Evolutionary conservation across 2,329 filamentous ascomycete species (phyloP), one percentile per base, ranked within the genome.

Genomic region (Fusarium annulatum): DNA sequence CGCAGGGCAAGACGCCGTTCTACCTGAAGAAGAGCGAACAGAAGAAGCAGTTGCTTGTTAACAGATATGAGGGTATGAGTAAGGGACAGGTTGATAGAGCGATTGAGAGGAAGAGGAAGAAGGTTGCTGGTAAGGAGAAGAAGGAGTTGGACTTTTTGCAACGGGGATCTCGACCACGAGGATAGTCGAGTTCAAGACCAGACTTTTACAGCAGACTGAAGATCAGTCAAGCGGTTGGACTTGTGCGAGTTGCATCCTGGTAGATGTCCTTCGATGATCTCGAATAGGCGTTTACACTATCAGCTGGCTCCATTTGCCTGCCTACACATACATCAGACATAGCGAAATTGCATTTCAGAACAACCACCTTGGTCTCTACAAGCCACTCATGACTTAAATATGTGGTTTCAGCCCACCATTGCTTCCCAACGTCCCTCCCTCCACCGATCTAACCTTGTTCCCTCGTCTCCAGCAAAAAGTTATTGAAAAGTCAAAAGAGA

Each of bases 1-100:
- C 91, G 77, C 90, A 97, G 84, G 96, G 96, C 69, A 98, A 98
- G 90, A 90, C 89, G 80, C 96, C 96, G 1, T 99, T 95, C 84
- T 98, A 94, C 83, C 85, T 98, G 78, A 99, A 99, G 89, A 92
- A 92, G 85, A 91, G 91, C 79, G 96, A 98, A 84, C 90, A 96
- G 86, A 97, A 96, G 91, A 94, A 96, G 86, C 86, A 92, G 82
- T 86, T 95, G 63, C 85, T 98, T 71, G 86, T 93, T 79, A 92
- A 96, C 77, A 90, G 92, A 80, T 98, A 93, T 83, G 89, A 92
- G 77, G 89, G 89, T 67, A 93, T 98, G 92, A 96, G 94, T 83
- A 92, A 93, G 80, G 92, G 91, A 81, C 92, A 98, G 83, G 89
- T 95, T 67, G 93, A 97, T 71, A 93, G 91, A 85, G 91, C 92